Evolutionary conservation across 1,139 yeast genomes (phyloP), one percentile per base, ranked within the genome.

Genomic region (Taphrina wiesneri): DNA sequence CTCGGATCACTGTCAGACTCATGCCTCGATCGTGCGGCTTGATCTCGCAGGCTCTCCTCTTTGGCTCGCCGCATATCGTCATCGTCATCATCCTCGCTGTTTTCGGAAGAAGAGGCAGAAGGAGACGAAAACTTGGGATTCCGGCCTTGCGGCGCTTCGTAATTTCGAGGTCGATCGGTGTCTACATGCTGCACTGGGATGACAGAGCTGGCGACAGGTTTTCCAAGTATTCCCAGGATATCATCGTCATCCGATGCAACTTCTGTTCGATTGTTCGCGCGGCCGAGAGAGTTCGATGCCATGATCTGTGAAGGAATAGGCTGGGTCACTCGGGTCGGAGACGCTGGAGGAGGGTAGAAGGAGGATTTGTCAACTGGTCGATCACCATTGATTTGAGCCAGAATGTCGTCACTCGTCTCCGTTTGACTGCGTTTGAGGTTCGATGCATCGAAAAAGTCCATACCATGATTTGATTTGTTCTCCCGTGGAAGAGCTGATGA

Each of bases 31-130:
- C 32, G 51, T 11, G 15, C 1, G 46, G 28, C 56, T 30, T 45
- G 52, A 36, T 36, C 25, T 5, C 47, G 32, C n/a, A 62, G 45
- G 19, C 54, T 52, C 26, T 43, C 66, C 26, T 13, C n/a, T 19
- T 60, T 60, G 5, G 64, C 64, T 23, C 64, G 64, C 2, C 64
- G 64, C 11, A 60, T 23, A 41, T 60, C 64, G n/a, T 60, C 64
- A 19, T 52, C 65, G 25, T 52, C 53, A 15, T 25, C 46, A 5
- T 6, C 19, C 17, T 23, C 39, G 54, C 46, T 45, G 39, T 7
- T 5, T 2, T 21, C 23, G 11, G 34, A 28, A 6, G 39, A 49
- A 13, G 49, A 47, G 4, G 53, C 26, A 9, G 54, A 49, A 46
- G 19, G 51, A 28, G 9, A 5, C 21, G 54, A 6, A 25, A 11